Evolutionary conservation across 1,139 yeast species (phyloP).

Genomic region (Meyerozyma elateridarum): DNA sequence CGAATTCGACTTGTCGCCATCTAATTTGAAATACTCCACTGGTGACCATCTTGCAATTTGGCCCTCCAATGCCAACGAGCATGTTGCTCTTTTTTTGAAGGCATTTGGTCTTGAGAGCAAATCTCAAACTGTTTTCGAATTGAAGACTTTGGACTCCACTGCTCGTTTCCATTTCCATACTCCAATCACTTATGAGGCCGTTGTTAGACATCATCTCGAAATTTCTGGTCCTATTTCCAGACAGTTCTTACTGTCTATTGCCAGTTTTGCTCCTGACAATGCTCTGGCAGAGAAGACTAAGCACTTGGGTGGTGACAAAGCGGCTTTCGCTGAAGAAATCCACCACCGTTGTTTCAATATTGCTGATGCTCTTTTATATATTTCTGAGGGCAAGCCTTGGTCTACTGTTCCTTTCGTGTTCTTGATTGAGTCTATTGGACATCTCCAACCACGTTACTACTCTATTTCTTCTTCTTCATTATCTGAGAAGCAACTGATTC

Average conservation of each 20-base stretch:
- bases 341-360: conserved; percentile 60
- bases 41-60: conserved; percentile 96
- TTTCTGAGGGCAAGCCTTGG: conserved; percentile 71
- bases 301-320: conserved; percentile 65
- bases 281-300: conserved; percentile 49
- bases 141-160: conserved; percentile 73
- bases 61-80: conserved; percentile 84
- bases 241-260: conserved; percentile 72
- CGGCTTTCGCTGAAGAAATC: conserved; percentile 59
- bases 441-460: conserved; percentile 90
- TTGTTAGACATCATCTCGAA: conserved; percentile 82
- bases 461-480: conserved; percentile 91
- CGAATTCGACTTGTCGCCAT: conserved; percentile 74
- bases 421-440: conserved; percentile 74
- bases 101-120: conserved; percentile 59
- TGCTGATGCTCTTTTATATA: conserved; percentile 63
- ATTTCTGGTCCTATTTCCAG: conserved; percentile 93
- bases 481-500: conserved; percentile 69
- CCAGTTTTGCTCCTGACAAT: conserved; percentile 75
- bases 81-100: conserved; percentile 57
- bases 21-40: conserved; percentile 80
- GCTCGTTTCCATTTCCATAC: conserved; percentile 73
- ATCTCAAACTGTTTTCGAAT: conserved; percentile 53
- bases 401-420: conserved; percentile 75
- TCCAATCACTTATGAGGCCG: conserved; percentile 87